Conservation (phyloP, 169 alveolate species). For the Plasmodium coatneyi region DNA sequence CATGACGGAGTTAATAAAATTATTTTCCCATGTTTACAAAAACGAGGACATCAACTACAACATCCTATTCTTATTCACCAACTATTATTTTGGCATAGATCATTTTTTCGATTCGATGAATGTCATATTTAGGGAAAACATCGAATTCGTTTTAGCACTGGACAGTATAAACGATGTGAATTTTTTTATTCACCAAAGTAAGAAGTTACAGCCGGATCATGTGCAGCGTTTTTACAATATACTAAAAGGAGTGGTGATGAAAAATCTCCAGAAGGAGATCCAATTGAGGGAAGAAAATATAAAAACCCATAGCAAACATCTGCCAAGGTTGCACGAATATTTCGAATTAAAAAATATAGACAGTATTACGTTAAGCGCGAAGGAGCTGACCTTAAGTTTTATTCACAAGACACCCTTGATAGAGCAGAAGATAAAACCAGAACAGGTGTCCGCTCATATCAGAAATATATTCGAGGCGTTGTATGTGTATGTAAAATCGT, state of each 20-base stretch:
- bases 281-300: slow-evolving; percentile 13
- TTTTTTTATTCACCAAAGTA: slow-evolving; percentile 13
- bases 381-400: slow-evolving; percentile 10
- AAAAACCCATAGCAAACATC: slow-evolving; percentile 44
- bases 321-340: slow-evolving; percentile 68
- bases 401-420: slow-evolving; percentile 23
- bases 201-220: slow-evolving; percentile 4
- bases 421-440: slow-evolving; percentile 35
- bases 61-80: slow-evolving; percentile 52
- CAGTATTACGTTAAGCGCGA: slow-evolving; percentile 51
- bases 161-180: slow-evolving; percentile 29
- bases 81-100: slow-evolving; percentile 54
- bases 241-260: slow-evolving; percentile 3
- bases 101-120: slow-evolving; percentile 31
- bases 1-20: slow-evolving; percentile 17
- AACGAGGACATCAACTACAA: slow-evolving; percentile 58
- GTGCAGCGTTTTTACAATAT: slow-evolving; percentile 28
- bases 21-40: slow-evolving; percentile 38
- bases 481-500: slow-evolving; percentile 22
- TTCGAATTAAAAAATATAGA: slow-evolving; percentile 44
- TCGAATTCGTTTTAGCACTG: slow-evolving; percentile 41
- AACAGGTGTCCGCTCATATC: neutral
- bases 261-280: slow-evolving; percentile 8
- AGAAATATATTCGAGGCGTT: slow-evolving; percentile 32
- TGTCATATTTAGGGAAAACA: slow-evolving; percentile 44